phyloP scores from a whole-genome alignment of 176 grass and related monocot genomes.

The Elaeis guineensis region DNA sequence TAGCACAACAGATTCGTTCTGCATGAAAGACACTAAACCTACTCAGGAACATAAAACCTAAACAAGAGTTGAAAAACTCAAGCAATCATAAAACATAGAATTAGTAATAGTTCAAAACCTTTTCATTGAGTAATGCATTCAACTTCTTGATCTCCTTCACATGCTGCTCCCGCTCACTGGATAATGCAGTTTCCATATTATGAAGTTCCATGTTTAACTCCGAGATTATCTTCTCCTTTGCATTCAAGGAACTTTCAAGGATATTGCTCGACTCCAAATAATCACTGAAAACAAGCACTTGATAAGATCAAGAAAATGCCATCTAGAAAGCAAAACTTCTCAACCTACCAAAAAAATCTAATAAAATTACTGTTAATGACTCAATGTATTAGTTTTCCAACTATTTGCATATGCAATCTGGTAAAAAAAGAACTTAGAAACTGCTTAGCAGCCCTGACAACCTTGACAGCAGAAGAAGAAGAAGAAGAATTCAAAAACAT shows the following conservation, averaged over 20 bases:
- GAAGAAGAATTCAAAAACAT: too few relatives aligned
- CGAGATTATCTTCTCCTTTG: slow-evolving; percentile 99
- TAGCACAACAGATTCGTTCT: too few relatives aligned
- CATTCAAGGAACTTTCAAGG: slow-evolving; percentile 90
- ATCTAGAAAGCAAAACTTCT: slow-evolving; percentile 9
- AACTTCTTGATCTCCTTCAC: slow-evolving; percentile 86
- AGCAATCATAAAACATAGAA: not conserved
- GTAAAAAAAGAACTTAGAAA: too few relatives aligned
- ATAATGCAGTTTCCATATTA: slow-evolving; percentile 75
- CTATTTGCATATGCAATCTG: too few relatives aligned
- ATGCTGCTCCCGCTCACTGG: slow-evolving; percentile 79
- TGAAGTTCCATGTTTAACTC: slow-evolving; percentile 96
- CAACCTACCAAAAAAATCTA: too few relatives aligned
- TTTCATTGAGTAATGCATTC: slow-evolving; percentile 76
- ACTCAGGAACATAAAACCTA: too few relatives aligned
- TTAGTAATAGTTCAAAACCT: slow-evolving; percentile 36
- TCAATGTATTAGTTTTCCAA: too few relatives aligned
- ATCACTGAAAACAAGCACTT: slow-evolving; percentile 47
- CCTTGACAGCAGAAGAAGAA: too few relatives aligned
- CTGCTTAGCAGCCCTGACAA: too few relatives aligned
- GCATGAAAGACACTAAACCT: too few relatives aligned
- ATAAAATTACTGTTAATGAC: too few relatives aligned
- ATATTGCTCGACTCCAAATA: slow-evolving; percentile 78
- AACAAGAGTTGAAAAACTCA: too few relatives aligned
- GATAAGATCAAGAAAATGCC: slow-evolving; percentile 5